These are phyloP conservation scores for Pseudozyma thailandica DNA, from an alignment of 1,284 basidiomycete genomes.

Conservation along the genomic window DNA sequence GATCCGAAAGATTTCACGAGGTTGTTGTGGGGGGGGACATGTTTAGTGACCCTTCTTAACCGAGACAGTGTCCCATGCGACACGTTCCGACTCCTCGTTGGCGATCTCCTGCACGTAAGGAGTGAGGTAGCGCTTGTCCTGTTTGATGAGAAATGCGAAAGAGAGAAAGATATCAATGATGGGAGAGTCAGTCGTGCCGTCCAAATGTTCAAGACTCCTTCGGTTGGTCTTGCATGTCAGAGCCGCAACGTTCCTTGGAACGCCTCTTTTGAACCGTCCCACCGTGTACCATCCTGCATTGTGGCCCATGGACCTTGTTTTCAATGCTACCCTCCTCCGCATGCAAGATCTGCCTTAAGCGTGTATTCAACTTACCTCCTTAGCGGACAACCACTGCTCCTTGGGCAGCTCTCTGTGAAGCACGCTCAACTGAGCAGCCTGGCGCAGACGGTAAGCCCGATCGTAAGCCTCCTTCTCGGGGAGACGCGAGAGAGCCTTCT, in stretches of 20 bases:
- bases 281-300: too few species aligned
- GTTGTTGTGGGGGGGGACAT: too few species aligned
- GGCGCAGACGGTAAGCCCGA: slow-evolving; percentile 88
- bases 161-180: slow-evolving; percentile 1
- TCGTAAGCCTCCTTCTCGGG: slow-evolving; percentile 85
- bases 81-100: slow-evolving; percentile 82
- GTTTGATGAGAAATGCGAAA: slow-evolving; percentile 22
- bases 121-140: slow-evolving; percentile 92
- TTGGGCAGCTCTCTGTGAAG: slow-evolving; percentile 85
- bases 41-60: slow-evolving; percentile 59
- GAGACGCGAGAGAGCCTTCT: slow-evolving; percentile 81
- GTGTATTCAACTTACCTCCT: slow-evolving; percentile 74
- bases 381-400: slow-evolving; percentile 81
- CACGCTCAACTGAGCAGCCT: slow-evolving; percentile 82
- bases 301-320: too few species aligned
- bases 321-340: too few species aligned
- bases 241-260: too few species aligned
- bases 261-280: too few species aligned
- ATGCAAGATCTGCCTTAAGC: neutral
- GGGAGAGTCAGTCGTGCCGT: too few species aligned
- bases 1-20: too few species aligned
- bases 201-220: too few species aligned
- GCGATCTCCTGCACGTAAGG: slow-evolving; percentile 81
- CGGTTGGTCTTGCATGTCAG: too few species aligned
- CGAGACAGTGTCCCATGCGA: slow-evolving; percentile 79